Evolutionary conservation across 371 early-diverging fungal genomes (phyloP), one percentile per base, ranked within the genome.

Genomic region (Mortierella sp.): DNA sequence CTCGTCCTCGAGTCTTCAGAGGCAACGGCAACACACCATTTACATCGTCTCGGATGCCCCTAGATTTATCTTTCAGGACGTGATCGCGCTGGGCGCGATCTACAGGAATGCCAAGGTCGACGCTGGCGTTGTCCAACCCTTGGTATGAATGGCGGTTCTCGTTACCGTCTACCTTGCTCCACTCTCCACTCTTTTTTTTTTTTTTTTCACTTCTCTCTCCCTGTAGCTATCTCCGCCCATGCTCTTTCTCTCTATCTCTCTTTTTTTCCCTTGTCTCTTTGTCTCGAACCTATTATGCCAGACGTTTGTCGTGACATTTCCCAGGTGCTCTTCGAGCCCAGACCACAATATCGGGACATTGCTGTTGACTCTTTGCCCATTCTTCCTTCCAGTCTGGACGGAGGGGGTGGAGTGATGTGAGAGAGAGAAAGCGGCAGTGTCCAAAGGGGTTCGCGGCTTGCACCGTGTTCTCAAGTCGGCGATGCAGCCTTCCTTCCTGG

Each of bases 71-170:
- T 90, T 90, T 66, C 81, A 83, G 70, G 89, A 86, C n/a, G 84
- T 88, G 9, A 83, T 87, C 7, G 50, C 81, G 29, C 11, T 81
- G 25, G 87, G 87, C 18, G 87, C 87, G 25, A 58, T 75, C 26
- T 87, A 84, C 66, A 86, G 85, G 25, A 87, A 88, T 62, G 83
- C 85, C n/a, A 83, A 82, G 29, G 83, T 89, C 44, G 89, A 90
- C 75, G 87, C 89, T n/a, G 90, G 90, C 21, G 89, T 90, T 1
- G 84, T 88, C 9, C 91, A 92, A 70, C 86, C 86, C 37, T 83
- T 90, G 47, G 60, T 60, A 46, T 21, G 29, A 14, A 57, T 11
- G 29, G 28, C 14, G 15, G 7, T 18, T 48, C n/a, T 44, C 15
- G 43, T 16, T n/a, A 43, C 19, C 23, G 56, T 23, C 15, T 18